Conservation (phyloP, 2,329 filamentous ascomycete species). For the Phyllosticta citrichinensis region DNA sequence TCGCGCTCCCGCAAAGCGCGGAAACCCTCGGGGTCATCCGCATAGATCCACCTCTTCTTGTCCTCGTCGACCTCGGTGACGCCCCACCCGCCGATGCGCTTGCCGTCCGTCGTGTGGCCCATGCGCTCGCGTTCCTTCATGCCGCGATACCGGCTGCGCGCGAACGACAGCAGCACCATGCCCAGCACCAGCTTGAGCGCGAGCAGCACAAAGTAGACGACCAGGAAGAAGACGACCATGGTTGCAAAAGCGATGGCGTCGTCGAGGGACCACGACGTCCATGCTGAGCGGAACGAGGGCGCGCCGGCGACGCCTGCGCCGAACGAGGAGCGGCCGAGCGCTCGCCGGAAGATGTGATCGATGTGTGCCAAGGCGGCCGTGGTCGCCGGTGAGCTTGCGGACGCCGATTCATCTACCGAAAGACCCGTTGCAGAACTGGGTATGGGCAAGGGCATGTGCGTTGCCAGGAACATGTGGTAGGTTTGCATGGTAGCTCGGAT, state of each 20-base stretch:
- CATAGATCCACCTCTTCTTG: slow-evolving; percentile 74
- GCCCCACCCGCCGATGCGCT: slow-evolving; percentile 70
- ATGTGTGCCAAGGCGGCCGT: slow-evolving; percentile 70
- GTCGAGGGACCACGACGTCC: slow-evolving; percentile 52
- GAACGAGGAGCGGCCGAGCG: slow-evolving; percentile 65
- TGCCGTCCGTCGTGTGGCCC: slow-evolving; percentile 52
- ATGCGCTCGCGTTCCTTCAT: slow-evolving; percentile 63
- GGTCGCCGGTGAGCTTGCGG: slow-evolving; percentile 55
- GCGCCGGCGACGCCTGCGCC: slow-evolving; percentile 31
- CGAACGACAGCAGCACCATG: slow-evolving; percentile 73
- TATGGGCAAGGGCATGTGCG: slow-evolving; percentile 67
- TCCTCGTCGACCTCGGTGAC: slow-evolving; percentile 85
- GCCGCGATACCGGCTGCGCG: slow-evolving; percentile 64
- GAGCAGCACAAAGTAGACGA: slow-evolving; percentile 33
- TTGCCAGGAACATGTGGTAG: slow-evolving; percentile 95
- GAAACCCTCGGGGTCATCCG: slow-evolving; percentile 67
- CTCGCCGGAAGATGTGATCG: slow-evolving; percentile 65
- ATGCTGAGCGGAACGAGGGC: slow-evolving; percentile 23
- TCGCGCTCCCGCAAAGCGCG: slow-evolving; percentile 50
- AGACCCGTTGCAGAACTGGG: slow-evolving; percentile 57
- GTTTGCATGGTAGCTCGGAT: slow-evolving; percentile 91
- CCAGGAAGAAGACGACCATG: slow-evolving; percentile 79
- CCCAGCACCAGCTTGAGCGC: slow-evolving; percentile 65
- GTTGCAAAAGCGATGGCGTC: slow-evolving; percentile 66
- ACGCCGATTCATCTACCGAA: slow-evolving; percentile 40